Evolutionary conservation across 257 asterid species (phyloP).

Genomic region (Solanum habrochaites): DNA sequence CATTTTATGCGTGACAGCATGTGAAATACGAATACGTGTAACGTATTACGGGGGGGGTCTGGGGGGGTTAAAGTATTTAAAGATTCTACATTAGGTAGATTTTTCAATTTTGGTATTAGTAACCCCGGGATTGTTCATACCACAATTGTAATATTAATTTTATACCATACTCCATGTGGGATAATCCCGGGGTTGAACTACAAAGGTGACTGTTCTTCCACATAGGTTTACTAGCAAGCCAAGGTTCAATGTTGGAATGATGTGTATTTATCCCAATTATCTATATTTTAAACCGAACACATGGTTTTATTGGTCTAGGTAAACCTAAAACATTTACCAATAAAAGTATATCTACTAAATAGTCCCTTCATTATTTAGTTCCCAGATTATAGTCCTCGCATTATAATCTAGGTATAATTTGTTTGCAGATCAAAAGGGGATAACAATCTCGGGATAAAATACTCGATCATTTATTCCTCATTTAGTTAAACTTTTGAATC

Average conservation of each 20-base stretch:
- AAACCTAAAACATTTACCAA: background rate
- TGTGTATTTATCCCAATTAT: background rate
- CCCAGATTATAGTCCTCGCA: background rate
- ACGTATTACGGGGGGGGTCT: no score
- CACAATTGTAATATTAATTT: background rate
- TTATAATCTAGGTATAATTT: background rate
- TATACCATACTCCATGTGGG: background rate
- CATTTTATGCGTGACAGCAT: background rate
- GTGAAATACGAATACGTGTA: background rate
- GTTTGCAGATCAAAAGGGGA: background rate
- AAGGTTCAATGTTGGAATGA: background rate
- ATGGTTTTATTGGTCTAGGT: no score
- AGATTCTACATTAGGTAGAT: background rate
- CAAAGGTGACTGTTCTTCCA: background rate
- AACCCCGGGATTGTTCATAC: background rate
- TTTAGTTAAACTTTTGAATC: background rate
- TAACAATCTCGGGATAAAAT: background rate
- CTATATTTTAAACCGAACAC: background rate
- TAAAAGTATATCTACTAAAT: background rate
- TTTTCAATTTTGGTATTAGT: background rate
- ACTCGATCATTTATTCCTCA: background rate
- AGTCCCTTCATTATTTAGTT: background rate
- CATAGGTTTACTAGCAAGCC: background rate
- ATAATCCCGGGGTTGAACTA: background rate
- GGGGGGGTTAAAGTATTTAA: background rate